These are phyloP conservation scores for Zasmidium angulare DNA, from an alignment of 2,329 filamentous ascomycete species.

Conservation along the genomic window DNA sequence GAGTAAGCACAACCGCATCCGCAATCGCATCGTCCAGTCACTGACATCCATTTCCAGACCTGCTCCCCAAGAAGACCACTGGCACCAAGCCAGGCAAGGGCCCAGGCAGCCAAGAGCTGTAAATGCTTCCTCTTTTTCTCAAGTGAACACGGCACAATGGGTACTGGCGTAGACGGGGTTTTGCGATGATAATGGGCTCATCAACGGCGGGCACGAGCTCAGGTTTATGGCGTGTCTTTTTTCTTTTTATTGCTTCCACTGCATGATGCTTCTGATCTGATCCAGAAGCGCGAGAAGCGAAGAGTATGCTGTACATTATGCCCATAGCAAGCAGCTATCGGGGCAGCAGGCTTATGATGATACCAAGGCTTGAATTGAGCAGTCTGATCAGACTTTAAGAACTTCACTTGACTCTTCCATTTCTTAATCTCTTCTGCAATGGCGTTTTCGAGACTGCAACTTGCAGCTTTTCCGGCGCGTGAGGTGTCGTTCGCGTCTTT, in stretches of 20 bases:
- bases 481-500: slow-evolving; percentile 11
- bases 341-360: slow-evolving; percentile 28
- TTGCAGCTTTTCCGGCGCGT: slow-evolving; percentile 1
- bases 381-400: slow-evolving; percentile 24
- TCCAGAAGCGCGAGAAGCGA: slow-evolving; percentile 16
- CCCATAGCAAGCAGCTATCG: slow-evolving; percentile 21
- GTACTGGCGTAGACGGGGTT: slow-evolving; percentile 34
- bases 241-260: slow-evolving; percentile 21
- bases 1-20: slow-evolving; percentile 61
- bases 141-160: slow-evolving; percentile 28
- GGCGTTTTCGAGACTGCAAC: background rate
- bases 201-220: slow-evolving; percentile 34
- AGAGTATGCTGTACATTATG: slow-evolving; percentile 28
- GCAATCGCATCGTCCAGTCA: slow-evolving; percentile 8
- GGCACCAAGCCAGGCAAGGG: slow-evolving; percentile 79
- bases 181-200: slow-evolving; percentile 37
- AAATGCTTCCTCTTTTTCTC: slow-evolving; percentile 46
- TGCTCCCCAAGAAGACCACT: slow-evolving; percentile 96
- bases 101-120: slow-evolving; percentile 84
- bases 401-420: slow-evolving; percentile 13
- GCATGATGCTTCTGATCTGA: slow-evolving; percentile 25
- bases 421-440: background rate
- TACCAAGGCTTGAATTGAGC: slow-evolving; percentile 27
- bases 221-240: slow-evolving; percentile 28
- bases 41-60: slow-evolving; percentile 64